A percentile compares a stretch with the other conserved stretches of the same genome.
phyloP scores from a whole-genome alignment of 2,329 filamentous ascomycete genomes.

The Arthrobotrys sphaeroides region DNA sequence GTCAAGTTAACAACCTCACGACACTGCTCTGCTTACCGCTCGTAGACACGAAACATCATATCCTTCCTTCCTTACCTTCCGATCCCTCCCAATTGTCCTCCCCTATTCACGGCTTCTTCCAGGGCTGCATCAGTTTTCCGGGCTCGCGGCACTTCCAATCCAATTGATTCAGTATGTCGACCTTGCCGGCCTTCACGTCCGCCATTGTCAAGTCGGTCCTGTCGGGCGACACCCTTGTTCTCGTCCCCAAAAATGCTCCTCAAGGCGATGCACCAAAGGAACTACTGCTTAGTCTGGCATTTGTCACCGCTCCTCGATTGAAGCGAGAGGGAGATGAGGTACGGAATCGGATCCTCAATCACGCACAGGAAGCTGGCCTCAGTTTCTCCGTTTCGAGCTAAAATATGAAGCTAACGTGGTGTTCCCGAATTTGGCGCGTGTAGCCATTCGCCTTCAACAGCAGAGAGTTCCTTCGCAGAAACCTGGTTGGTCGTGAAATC shows the following conservation, averaged over 20 bases:
- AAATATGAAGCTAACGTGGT: conserved; percentile 31
- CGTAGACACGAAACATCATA: conserved; percentile 23
- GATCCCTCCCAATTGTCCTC: background rate
- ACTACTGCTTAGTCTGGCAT: conserved; percentile 77
- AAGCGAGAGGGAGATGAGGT: conserved; percentile 88
- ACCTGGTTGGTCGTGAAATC: conserved; percentile 85
- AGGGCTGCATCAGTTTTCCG: background rate
- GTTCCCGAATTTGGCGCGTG: conserved; percentile 3
- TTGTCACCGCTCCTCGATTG: conserved; percentile 86
- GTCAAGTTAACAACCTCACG: conserved; percentile 44
- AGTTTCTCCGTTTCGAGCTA: conserved; percentile 13
- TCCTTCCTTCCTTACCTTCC: conserved; percentile 19
- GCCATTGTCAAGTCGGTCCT: conserved; percentile 51
- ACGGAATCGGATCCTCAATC: conserved; percentile 55
- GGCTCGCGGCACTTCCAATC: conserved; percentile 9
- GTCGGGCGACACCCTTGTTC: conserved; percentile 52
- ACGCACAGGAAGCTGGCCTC: conserved; percentile 17
- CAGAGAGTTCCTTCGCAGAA: conserved; percentile 86
- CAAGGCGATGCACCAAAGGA: conserved; percentile 40
- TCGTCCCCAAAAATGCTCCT: conserved; percentile 34
- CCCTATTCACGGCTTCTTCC: background rate
- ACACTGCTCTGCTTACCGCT: conserved; percentile 18
- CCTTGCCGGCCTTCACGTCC: too few relatives aligned
- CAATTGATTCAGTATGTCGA: conserved; percentile 34
- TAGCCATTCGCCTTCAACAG: conserved; percentile 89